Base-by-base conservation (phyloP, 2,329 filamentous ascomycete genomes). In the Colletotrichum agaves region DNA sequence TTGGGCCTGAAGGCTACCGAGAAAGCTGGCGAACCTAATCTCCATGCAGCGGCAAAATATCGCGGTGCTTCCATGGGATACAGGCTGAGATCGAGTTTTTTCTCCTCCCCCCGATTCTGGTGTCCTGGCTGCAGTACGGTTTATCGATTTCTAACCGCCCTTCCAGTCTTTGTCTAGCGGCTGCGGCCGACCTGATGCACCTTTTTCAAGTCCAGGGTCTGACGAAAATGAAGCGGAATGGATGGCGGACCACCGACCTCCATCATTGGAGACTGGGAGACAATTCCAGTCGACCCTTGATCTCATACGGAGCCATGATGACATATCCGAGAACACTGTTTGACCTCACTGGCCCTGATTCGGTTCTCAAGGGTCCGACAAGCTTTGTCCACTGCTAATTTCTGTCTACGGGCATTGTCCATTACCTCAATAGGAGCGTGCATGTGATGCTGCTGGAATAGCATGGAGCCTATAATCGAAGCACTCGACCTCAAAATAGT, bases 221-320 rank as follows among this genome's bases (percentile, higher is more conserved):
- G 56, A 67, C 63, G 61, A 65, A 69, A 68, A 68, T 64, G 27
- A 63, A 61, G 66, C 62, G 61, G 66, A 67, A 69, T 43, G n/a
- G 33, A 58, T 33, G 53, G 46, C 35, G 55, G 53, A 44, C 53
- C 53, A 27, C 65, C 64, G 60, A n/a, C 50, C 55, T 68, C 66
- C 62, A 67, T 67, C 41, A 67, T 62, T 62, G 66, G 62, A 69
- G 55, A 35, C 50, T 66, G 65, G 55, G 39, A 66, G 55, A 44
- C 66, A 66, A 53, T 43, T 19, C 33, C 56, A 35, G 4, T 17
- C n/a, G 31, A 56, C 6, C 17, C 39, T 33, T 33, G 61, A 46
- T 55, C 37, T 21, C 33, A 56, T 35, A 35, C 56, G 56, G 56
- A 60, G 43, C 56, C 46, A 56, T 12, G 17, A 61, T 31, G 23